Percentiles rank a stretch among this genome's conserved stretches.
These are phyloP conservation scores for Hordeum marinum DNA, from an alignment of 176 grass and related monocot genomes.

Conservation along the genomic window DNA sequence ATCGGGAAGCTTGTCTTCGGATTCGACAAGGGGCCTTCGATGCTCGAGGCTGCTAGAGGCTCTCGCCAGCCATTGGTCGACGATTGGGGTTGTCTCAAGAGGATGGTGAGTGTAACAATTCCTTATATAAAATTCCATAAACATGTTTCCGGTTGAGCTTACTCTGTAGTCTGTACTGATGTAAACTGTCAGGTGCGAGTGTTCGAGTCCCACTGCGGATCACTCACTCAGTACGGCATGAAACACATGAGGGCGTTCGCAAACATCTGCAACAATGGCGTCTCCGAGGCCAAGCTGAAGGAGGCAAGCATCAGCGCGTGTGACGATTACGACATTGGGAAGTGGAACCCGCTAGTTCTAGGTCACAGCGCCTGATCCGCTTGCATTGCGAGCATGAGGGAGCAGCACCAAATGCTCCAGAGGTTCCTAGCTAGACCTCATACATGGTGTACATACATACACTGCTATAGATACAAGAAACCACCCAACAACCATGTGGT, in stretches of 20 bases:
- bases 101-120: slow-evolving; percentile 40
- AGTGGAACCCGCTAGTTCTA: slow-evolving; percentile 45
- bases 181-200: slow-evolving; percentile 41
- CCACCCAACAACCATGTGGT: not conserved
- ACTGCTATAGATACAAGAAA: not conserved
- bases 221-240: slow-evolving; percentile 89
- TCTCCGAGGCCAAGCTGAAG: slow-evolving; percentile 45
- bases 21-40: slow-evolving; percentile 47
- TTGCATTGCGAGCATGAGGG: not conserved
- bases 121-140: not conserved
- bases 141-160: not conserved
- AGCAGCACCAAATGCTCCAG: not conserved
- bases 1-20: slow-evolving; percentile 82
- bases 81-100: slow-evolving; percentile 88
- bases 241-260: slow-evolving; percentile 78
- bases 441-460: not conserved
- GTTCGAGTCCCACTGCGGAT: slow-evolving; percentile 76
- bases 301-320: slow-evolving; percentile 48
- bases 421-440: not conserved
- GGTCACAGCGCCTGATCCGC: slow-evolving; percentile 63
- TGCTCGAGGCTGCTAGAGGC: slow-evolving; percentile 44
- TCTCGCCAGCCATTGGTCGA: slow-evolving; percentile 61
- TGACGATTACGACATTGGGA: slow-evolving; percentile 34
- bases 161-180: not conserved
- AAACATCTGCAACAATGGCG: slow-evolving; percentile 71